A percentile compares a stretch with the other conserved stretches of the same genome.
Conservation (phyloP, 1,284 basidiomycete species). For the Malassezia furfur region DNA sequence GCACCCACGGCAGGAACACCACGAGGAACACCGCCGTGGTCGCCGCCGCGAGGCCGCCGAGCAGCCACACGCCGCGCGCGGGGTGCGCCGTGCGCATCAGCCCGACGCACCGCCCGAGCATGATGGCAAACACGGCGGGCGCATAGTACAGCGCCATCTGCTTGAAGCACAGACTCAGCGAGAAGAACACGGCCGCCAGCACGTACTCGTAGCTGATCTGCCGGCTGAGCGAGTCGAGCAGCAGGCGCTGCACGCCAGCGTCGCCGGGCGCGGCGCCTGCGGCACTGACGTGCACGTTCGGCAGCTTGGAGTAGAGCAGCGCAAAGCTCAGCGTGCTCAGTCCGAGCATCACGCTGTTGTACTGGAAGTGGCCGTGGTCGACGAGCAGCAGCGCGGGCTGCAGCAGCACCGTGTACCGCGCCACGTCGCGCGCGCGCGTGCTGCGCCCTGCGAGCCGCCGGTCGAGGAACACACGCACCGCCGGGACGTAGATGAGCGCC, state of each 20-base stretch:
- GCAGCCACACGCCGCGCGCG: slow-evolving; percentile 56
- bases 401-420: slow-evolving; percentile 56
- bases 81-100: slow-evolving; percentile 61
- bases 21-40: slow-evolving; percentile 56
- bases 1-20: slow-evolving; percentile 67
- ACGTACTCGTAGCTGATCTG: slow-evolving; percentile 52
- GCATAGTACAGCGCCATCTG: slow-evolving; percentile 93
- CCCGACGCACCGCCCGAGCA: slow-evolving; percentile 57
- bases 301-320: slow-evolving; percentile 35
- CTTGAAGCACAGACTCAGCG: slow-evolving; percentile 76
- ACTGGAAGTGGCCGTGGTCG: slow-evolving; percentile 84
- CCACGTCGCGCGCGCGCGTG: slow-evolving; percentile 33
- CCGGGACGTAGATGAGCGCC: slow-evolving; percentile 64
- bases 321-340: slow-evolving; percentile 32
- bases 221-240: slow-evolving; percentile 28
- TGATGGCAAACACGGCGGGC: slow-evolving; percentile 56
- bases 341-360: slow-evolving; percentile 48
- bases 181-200: slow-evolving; percentile 69
- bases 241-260: slow-evolving; percentile 8
- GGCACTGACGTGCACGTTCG: slow-evolving; percentile 25
- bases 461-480: slow-evolving; percentile 47
- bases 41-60: slow-evolving; percentile 58
- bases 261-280: background rate
- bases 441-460: slow-evolving; percentile 36
- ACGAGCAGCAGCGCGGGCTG: slow-evolving; percentile 75